Percentiles rank a stretch among this genome's conserved stretches.
Evolutionary conservation across 768 basidiomycete species (phyloP).

Genomic region (Boletus sp.): DNA sequence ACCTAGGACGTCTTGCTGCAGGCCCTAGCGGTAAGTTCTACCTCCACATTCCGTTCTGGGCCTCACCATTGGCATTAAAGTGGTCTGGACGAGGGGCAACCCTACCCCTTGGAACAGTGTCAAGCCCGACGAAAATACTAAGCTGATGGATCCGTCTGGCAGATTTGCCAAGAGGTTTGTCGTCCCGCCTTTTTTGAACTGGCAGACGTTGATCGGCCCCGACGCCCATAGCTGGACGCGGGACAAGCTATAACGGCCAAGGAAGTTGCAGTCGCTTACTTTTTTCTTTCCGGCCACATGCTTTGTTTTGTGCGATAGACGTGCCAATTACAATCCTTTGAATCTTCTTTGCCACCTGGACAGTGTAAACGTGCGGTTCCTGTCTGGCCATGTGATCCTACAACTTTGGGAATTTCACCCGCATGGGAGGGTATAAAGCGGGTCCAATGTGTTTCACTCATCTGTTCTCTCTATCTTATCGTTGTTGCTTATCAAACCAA

Average conservation of each 20-base stretch:
- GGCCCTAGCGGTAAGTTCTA: constrained; percentile 49
- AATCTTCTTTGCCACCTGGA: not conserved
- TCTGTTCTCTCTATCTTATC: not conserved
- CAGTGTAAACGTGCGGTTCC: constrained; percentile 1
- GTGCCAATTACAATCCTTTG: constrained; percentile 20
- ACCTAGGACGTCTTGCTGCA: constrained; percentile 59
- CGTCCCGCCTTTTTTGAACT: not conserved
- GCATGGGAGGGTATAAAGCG: not conserved
- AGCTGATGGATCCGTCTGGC: constrained; percentile 66
- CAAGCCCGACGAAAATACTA: constrained; percentile 71
- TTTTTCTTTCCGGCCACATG: constrained; percentile 1
- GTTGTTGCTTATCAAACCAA: not conserved
- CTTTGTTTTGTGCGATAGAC: constrained; percentile 16
- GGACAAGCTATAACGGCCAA: constrained; percentile 58
- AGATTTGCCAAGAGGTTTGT: constrained; percentile 66
- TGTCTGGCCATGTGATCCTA: constrained; percentile 2
- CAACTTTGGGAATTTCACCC: not conserved
- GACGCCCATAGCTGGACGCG: constrained; percentile 61
- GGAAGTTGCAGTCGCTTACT: not conserved
- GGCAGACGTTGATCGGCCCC: not conserved
- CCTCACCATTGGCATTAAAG: constrained; percentile 27
- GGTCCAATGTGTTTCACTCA: not conserved
- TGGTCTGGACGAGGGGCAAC: constrained; percentile 67
- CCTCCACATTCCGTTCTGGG: not conserved
- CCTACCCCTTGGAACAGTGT: constrained; percentile 89